Conservation (phyloP, 768 basidiomycete species). For the Kwoniella bestiolae region DNA sequence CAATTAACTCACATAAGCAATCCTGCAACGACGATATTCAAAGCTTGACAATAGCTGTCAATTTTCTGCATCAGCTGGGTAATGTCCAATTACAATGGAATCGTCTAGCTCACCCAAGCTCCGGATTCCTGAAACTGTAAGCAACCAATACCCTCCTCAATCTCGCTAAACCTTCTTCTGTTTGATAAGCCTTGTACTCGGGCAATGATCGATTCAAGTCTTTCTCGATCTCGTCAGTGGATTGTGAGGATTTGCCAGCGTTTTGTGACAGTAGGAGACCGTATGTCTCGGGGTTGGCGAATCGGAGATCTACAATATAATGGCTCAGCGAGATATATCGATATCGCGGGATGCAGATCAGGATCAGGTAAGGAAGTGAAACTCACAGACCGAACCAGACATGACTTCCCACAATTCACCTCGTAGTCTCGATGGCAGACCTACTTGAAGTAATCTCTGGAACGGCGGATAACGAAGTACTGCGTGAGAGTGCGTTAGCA, state of each 20-base stretch:
- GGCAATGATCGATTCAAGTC: constrained; percentile 94
- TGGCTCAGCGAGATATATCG: too few species aligned
- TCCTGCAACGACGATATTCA: constrained; percentile 91
- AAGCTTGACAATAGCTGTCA: constrained; percentile 95
- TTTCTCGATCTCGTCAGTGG: constrained; percentile 98
- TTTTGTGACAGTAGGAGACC: constrained; percentile 74
- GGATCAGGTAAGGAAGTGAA: not conserved
- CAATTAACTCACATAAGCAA: constrained; percentile 52
- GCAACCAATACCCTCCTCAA: constrained; percentile 89
- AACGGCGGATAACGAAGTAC: constrained; percentile 93
- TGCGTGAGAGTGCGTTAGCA: constrained; percentile 3
- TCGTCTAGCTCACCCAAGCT: constrained; percentile 48
- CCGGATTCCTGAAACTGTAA: constrained; percentile 90
- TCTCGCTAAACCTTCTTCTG: constrained; percentile 79
- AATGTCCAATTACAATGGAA: not conserved
- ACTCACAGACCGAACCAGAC: constrained; percentile 78
- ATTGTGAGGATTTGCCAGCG: constrained; percentile 76
- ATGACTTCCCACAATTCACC: constrained; percentile 99
- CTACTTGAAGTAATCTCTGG: constrained; percentile 95
- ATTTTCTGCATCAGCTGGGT: not conserved
- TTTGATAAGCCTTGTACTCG: constrained; percentile 95
- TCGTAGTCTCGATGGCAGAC: constrained; percentile 87
- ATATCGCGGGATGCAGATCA: not conserved
- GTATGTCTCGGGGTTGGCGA: constrained; percentile 82
- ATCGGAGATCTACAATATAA: constrained; percentile 74